Evolutionary conservation across 305 asterid species (phyloP).

Genomic region (Rubia tinctorum): DNA sequence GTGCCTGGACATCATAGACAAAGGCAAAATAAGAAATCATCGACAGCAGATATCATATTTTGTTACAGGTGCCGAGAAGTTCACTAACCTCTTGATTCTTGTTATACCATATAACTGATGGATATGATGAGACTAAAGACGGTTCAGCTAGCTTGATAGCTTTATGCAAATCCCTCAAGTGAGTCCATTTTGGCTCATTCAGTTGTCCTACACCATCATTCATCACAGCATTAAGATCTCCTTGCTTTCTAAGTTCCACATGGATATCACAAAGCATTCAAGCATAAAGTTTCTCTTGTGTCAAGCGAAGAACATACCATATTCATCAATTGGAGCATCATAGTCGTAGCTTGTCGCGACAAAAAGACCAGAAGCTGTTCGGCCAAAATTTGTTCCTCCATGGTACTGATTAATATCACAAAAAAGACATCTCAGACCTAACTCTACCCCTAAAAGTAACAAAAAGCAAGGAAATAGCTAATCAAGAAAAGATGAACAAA

Average conservation of each 20-base stretch:
- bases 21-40: conserved; percentile 5
- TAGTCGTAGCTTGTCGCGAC: conserved; percentile 86
- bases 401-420: conserved; percentile 50
- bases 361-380: conserved; percentile 76
- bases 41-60: not conserved
- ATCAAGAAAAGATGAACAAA: conserved; percentile 20
- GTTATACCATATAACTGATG: conserved; percentile 63
- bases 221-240: not conserved
- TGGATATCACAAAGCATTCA: not conserved
- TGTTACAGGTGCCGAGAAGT: not conserved
- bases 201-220: conserved; percentile 39
- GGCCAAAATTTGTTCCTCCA: conserved; percentile 92
- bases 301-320: conserved; percentile 39
- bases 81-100: conserved; percentile 67
- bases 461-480: not conserved
- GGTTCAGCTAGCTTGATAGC: conserved; percentile 76
- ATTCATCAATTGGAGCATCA: conserved; percentile 91
- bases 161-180: conserved; percentile 69
- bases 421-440: not conserved
- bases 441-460: not conserved
- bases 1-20: conserved; percentile 43
- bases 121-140: conserved; percentile 75
- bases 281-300: not conserved
- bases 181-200: conserved; percentile 72
- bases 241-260: not conserved